A percentile compares a stretch with the other conserved stretches of the same genome.
Conservation (phyloP, 1,284 basidiomycete genomes). For the Trichosporon sp. region DNA sequence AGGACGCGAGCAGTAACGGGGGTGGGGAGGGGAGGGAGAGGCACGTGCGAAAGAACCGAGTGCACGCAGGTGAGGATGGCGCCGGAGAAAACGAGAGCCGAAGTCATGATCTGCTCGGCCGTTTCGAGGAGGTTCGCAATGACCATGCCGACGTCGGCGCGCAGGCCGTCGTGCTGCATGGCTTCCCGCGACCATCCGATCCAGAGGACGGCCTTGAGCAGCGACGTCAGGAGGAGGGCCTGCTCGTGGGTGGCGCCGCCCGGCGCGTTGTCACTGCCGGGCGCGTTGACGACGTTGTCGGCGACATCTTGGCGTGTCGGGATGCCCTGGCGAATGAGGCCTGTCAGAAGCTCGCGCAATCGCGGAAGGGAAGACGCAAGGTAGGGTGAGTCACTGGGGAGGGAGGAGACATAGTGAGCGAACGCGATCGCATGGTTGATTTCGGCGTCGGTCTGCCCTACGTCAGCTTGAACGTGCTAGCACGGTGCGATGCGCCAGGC, state of each 20-base stretch:
- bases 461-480: constrained; percentile 4
- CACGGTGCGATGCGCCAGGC: constrained; percentile 4
- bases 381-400: constrained; percentile 2
- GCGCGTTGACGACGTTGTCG: not conserved
- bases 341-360: constrained; percentile 30
- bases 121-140: constrained; percentile 29
- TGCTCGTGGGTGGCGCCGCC: constrained; percentile 15
- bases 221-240: constrained; percentile 31
- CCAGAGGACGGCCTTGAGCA: constrained; percentile 40
- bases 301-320: constrained; percentile 4
- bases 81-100: constrained; percentile 29
- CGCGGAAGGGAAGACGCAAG: constrained; percentile 25
- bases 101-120: constrained; percentile 18
- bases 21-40: constrained; percentile 25
- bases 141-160: constrained; percentile 21
- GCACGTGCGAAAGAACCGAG: constrained; percentile 28
- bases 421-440: constrained; percentile 47
- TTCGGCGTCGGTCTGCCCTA: constrained; percentile 36
- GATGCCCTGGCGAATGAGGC: constrained; percentile 28
- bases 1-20: constrained; percentile 21
- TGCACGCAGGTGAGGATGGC: constrained; percentile 33
- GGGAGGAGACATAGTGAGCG: constrained; percentile 41
- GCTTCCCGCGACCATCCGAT: constrained; percentile 29
- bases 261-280: constrained; percentile 17
- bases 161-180: not conserved